Base-by-base conservation (phyloP, 2,329 filamentous ascomycete genomes). In the Hypoxylon sp. region DNA sequence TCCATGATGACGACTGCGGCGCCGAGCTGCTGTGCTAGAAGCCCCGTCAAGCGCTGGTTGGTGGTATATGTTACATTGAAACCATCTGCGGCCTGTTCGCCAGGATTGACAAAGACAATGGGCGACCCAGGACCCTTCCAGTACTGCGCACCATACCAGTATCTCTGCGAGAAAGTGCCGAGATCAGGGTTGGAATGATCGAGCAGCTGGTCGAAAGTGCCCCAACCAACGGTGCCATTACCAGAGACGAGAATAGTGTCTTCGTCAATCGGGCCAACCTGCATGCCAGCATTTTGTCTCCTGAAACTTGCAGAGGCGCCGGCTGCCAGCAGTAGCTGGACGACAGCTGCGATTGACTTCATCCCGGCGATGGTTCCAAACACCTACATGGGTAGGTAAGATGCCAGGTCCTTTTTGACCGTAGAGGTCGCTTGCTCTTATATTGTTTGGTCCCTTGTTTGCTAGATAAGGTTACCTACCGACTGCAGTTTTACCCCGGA, bases 1-100 rank as follows among this genome's bases (percentile, higher is more conserved):
- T 83, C 81, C 37, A 83, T 42, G 51, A 83, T 68, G 37, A 83
- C 72, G 3, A 82, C 78, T 6, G 81, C 81, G 39, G 76, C 81
- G 55, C 81, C 81, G 14, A 80, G 75, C 55, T 78, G 77, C 70
- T 81, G 71, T 1, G 81, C 81, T 58, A 83, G 77, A 35, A 79
- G 73, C 29, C 81, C 81, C 1, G 79, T 76, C 35, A 83, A 60
- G 5, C 80, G 79, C 47, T 74, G 57, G 64, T 82, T 85, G 8
- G 81, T 84, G 42, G 88, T 77, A 72, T 81, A 82, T 2, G 77
- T 61, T 5, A 72, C 72, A 53, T 80, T 80, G 74, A 81, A 82
- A 2, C 59, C 67, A 2, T 75, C 72, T 19, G 77, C 81, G 1
- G 73, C 73, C 54, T 76, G 74, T 76, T 83, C 81, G 68, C 81